Conservation (phyloP, 345 rosid species). For the Murraya koenigii region DNA sequence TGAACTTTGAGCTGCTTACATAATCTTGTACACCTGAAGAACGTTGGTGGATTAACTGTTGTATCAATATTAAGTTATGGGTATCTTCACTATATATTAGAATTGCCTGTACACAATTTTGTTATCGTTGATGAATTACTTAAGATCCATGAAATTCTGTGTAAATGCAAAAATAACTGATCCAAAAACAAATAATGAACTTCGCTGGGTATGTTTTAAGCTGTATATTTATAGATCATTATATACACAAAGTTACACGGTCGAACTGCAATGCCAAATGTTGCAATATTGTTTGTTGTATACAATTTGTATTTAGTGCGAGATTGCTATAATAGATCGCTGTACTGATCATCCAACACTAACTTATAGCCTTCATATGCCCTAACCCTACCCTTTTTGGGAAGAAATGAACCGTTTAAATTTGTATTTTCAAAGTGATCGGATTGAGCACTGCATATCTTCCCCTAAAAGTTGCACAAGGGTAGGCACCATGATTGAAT, state of each 20-base stretch:
- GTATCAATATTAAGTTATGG: not conserved
- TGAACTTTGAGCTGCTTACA: not conserved
- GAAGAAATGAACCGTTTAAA: too few species aligned
- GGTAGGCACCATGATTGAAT: too few species aligned
- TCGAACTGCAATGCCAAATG: not conserved
- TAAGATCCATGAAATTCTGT: too few species aligned
- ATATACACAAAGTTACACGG: not conserved
- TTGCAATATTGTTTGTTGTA: too few species aligned
- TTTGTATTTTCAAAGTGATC: too few species aligned
- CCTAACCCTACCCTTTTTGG: too few species aligned
- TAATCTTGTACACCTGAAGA: not conserved
- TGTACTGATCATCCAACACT: too few species aligned
- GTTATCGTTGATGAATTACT: not conserved
- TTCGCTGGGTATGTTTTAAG: not conserved
- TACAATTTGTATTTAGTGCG: too few species aligned
- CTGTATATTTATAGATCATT: not conserved
- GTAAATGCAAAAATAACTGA: not conserved
- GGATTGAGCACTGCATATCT: accelerated
- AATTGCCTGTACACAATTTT: not conserved
- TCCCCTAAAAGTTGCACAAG: too few species aligned
- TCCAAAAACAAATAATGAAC: not conserved
- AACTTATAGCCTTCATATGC: too few species aligned
- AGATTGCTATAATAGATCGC: too few species aligned
- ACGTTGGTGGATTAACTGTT: not conserved
- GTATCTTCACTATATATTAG: not conserved